Conservation (phyloP, 2,329 filamentous ascomycete genomes). For the Aspergillus tamarii region DNA sequence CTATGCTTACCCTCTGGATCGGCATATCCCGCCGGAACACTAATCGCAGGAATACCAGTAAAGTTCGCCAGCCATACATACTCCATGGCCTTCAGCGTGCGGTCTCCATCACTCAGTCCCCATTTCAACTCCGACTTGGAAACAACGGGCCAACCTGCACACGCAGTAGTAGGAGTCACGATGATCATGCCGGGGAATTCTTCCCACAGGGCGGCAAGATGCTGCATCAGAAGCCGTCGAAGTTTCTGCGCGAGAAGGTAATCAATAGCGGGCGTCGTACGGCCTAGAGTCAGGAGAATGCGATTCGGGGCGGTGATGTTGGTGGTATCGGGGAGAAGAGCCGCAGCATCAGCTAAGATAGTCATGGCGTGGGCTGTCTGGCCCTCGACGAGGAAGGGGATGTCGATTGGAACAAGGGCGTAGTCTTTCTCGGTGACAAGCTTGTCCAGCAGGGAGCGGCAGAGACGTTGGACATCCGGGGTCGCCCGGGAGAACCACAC, state of each 20-base stretch:
- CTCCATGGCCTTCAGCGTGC: conserved; percentile 70
- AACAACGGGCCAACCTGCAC: conserved; percentile 68
- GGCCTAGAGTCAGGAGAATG: conserved; percentile 64
- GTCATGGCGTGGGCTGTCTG: conserved; percentile 74
- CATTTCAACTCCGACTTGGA: conserved; percentile 58
- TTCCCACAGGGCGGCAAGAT: conserved; percentile 69
- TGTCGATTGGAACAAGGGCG: conserved; percentile 46
- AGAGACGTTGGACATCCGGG: conserved; percentile 60
- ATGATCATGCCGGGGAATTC: conserved; percentile 72
- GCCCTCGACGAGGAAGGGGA: conserved; percentile 63
- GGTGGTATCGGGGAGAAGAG: conserved; percentile 39
- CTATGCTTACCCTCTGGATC: conserved; percentile 27
- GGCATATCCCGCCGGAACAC: conserved; percentile 71
- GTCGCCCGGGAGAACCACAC: conserved; percentile 69
- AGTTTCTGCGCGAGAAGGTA: conserved; percentile 70
- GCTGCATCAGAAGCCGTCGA: conserved; percentile 71
- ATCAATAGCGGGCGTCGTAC: conserved; percentile 65
- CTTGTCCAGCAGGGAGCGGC: conserved; percentile 60
- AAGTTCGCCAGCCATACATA: conserved; percentile 81
- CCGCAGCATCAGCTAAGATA: conserved; percentile 69
- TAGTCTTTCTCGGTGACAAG: conserved; percentile 35
- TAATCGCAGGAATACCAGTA: conserved; percentile 70
- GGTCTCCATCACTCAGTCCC: conserved; percentile 71
- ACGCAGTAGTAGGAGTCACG: conserved; percentile 72
- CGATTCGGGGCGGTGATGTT: conserved; percentile 41